Base-by-base conservation (phyloP, 2,329 filamentous ascomycete genomes). In the Diaporthe ampelina region DNA sequence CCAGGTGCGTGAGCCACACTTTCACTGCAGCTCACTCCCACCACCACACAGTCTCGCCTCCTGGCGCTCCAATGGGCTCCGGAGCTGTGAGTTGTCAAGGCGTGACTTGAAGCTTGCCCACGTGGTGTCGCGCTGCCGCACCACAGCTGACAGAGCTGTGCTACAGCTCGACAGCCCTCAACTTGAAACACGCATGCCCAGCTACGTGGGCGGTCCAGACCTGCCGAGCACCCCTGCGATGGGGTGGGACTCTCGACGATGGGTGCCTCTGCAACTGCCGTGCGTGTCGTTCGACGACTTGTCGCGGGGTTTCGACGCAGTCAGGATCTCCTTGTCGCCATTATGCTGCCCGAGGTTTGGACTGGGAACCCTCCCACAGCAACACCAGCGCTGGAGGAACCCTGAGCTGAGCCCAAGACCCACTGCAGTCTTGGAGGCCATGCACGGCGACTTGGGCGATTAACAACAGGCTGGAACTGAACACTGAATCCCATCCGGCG, bases 181-280 rank as follows among this genome's bases (percentile, higher is more conserved):
- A 75, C 21, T 15, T 74, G 74, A 75, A 75, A 75, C 74, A 70
- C 67, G 50, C 48, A 52, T 50, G 72, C 72, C 40, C 57, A 56
- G 59, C 35, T 71, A 50, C 45, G 21, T 54, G 63, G 58, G 67
- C 67, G 67, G 72, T 73, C 74, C 65, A 75, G 72, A 74, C 68
- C 54, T 61, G 54, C 37, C 59, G 57, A 63, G 45, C 35, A 50
- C 48, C 35, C 67, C 59, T 61, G 57, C 54, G 40, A 40, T 73
- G 61, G 56, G 45, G 26, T 32, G 67, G 67, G 32, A 57, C 29
- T 71, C 56, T 57, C 26, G 67, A 32, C 52, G 67, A 54, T 59
- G 65, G 73, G 70, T 48, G 57, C 52, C 52, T 48, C 65, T 73
- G 15, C 17, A 70, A 65, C 71, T 73, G 71, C 71, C 71, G 74